Base-by-base conservation (phyloP, 192 early-diverging fungal genomes). In the Haplosporangium gracile region DNA sequence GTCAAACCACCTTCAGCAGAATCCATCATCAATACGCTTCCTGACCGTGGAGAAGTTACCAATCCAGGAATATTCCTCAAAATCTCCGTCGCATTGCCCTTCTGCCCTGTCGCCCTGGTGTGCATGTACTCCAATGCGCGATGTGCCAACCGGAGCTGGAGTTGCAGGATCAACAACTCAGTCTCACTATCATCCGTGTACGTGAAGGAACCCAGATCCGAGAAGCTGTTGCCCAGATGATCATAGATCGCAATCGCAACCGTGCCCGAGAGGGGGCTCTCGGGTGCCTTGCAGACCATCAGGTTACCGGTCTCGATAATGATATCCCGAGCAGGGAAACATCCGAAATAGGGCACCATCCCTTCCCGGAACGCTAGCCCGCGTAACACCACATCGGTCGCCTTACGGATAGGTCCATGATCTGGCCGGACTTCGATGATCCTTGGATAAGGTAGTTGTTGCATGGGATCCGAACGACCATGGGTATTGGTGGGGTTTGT, bases 111-210 rank as follows among this genome's bases (percentile, higher is more conserved):
- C 11, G 79, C 84, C 43, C 77, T 45, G 2, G 77, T 45, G 45
- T 86, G 84, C 72, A 86, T 29, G 42, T 86, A 81, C 43, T 86
- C 84, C 16, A 86, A 55, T 18, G 84, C 84, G 4, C 84, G 78
- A 42, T 86, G 84, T 18, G 79, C 79, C n/a, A 86, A n/a, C 7
- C 77, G 68, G 8, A 86, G 71, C 51, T 86, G 84, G 1, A 86
- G 68, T 32, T 86, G 79, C 15, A 86, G 39, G 36, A 86, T 86
- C 75, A 86, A 75, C 34, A 86, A 29, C 22, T 81, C 72, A 0
- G 84, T 86, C 29, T 86, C 84, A 34, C 75, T 69, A 20, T 86
- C 84, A 32, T 86, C 84, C 24, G 84, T 86, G 32, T 86, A 86
- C 0, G 79, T 86, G 63, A 86, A 86, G 32, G 81, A 79, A 7